Percentiles rank a stretch among this genome's conserved stretches.
These are phyloP conservation scores for Pseudocercospora pini-densiflorae DNA, from an alignment of 2,329 filamentous ascomycete species.

Conservation along the genomic window DNA sequence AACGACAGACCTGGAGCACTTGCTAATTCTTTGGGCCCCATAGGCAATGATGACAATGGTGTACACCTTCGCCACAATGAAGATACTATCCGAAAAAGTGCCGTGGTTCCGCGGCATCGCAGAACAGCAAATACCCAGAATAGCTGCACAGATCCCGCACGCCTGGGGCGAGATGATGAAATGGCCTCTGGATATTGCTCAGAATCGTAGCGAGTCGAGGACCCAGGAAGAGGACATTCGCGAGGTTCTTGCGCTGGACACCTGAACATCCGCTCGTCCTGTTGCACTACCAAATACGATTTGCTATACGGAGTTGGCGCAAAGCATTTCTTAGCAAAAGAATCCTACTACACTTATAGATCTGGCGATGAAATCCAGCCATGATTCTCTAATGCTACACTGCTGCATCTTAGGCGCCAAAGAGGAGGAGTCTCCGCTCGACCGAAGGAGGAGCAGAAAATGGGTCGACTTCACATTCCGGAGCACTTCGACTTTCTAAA, in stretches of 20 bases:
- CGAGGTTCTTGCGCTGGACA: constrained; percentile 15
- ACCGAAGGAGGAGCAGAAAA: constrained; percentile 14
- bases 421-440: constrained; percentile 24
- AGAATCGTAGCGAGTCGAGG: constrained; percentile 15
- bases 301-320: not conserved
- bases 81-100: constrained; percentile 30
- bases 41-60: constrained; percentile 9
- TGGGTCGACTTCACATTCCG: not conserved
- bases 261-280: not conserved
- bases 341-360: not conserved
- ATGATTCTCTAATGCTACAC: not conserved
- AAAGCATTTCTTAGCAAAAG: not conserved
- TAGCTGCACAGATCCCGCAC: constrained; percentile 23
- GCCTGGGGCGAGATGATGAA: constrained; percentile 31
- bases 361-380: not conserved
- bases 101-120: constrained; percentile 34
- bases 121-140: constrained; percentile 29
- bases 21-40: not conserved
- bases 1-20: not conserved
- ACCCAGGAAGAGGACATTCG: constrained; percentile 20
- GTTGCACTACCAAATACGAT: not conserved
- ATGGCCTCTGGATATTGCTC: constrained; percentile 30
- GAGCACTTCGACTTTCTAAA: not conserved
- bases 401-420: not conserved
- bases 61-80: constrained; percentile 33